Percentiles rank a stretch among this genome's conserved stretches.
Evolutionary conservation across 495 filamentous ascomycete species (phyloP).

Genomic region (Thermochaetoides thermophila): DNA sequence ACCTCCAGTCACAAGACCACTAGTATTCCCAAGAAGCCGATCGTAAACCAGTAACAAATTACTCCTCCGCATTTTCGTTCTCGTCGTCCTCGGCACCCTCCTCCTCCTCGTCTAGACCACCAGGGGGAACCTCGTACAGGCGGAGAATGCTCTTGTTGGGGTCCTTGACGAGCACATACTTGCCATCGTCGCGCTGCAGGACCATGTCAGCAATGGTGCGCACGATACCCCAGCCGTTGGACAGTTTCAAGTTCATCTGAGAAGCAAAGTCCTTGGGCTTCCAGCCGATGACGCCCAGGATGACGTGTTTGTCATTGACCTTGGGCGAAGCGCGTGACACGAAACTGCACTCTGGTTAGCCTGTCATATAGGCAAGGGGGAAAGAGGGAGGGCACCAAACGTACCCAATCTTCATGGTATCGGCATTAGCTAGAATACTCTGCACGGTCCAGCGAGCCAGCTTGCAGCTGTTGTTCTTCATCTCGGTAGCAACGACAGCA

Average conservation of each 20-base stretch:
- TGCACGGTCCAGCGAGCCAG: conserved; percentile 94
- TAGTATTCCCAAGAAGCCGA: no score
- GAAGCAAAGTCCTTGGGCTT: conserved; percentile 91
- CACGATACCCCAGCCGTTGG: conserved; percentile 98
- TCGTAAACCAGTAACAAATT: no score
- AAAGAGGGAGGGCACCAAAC: conserved; percentile 11
- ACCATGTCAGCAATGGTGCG: conserved; percentile 91
- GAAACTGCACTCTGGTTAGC: conserved; percentile 43
- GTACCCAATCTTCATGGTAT: conserved; percentile 93
- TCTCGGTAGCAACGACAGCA: conserved; percentile 95
- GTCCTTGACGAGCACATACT: conserved; percentile 66
- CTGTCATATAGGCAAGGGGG: conserved; percentile 1
- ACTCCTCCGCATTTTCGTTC: conserved; percentile 11
- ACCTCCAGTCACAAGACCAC: no score
- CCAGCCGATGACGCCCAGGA: conserved; percentile 91
- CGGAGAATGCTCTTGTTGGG: conserved; percentile 89
- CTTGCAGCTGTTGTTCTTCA: conserved; percentile 99
- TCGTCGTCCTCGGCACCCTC: conserved; percentile 19
- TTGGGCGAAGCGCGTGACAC: conserved; percentile 88
- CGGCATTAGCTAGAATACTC: conserved; percentile 85
- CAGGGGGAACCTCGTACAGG: conserved; percentile 76
- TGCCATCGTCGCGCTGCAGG: conserved; percentile 54
- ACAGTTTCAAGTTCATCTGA: conserved; percentile 94
- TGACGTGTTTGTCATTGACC: conserved; percentile 74
- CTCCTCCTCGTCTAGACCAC: conserved; percentile 63